Evolutionary conservation across 78 protist species (phyloP).

Genomic region (Dictyostelium citrinum): DNA sequence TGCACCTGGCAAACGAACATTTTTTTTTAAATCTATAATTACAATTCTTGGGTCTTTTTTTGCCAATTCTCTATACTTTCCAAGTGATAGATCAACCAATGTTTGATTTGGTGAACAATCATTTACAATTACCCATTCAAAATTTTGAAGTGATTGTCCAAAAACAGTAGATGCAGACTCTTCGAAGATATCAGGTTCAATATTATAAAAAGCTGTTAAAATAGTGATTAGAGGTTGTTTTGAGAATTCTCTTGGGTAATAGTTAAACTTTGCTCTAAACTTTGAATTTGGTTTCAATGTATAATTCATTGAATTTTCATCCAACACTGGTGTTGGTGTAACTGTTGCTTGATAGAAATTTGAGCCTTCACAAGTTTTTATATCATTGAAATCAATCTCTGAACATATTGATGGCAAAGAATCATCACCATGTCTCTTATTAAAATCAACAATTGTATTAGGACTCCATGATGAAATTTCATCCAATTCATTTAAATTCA

Average conservation of each 20-base stretch:
- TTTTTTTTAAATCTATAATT: constrained; percentile 16
- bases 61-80: background rate
- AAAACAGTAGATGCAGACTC: constrained; percentile 24
- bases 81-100: background rate
- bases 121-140: constrained; percentile 57
- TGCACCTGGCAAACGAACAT: constrained; percentile 52
- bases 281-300: background rate
- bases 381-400: background rate
- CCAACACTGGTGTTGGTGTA: constrained; percentile 46
- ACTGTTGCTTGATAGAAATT: background rate
- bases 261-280: background rate
- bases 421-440: background rate
- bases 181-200: background rate
- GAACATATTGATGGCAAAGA: background rate
- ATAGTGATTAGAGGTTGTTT: constrained; percentile 25
- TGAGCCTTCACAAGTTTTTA: constrained; percentile 18
- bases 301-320: constrained; percentile 33
- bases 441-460: background rate
- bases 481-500: background rate
- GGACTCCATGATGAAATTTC: constrained; percentile 9
- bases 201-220: constrained; percentile 48
- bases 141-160: constrained; percentile 38
- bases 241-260: background rate
- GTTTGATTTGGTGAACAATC: constrained; percentile 69
- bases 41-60: constrained; percentile 1